A percentile compares a stretch with the other conserved stretches of the same genome.
phyloP scores from a whole-genome alignment of 495 filamentous ascomycete species.

The Tuber brumale region DNA sequence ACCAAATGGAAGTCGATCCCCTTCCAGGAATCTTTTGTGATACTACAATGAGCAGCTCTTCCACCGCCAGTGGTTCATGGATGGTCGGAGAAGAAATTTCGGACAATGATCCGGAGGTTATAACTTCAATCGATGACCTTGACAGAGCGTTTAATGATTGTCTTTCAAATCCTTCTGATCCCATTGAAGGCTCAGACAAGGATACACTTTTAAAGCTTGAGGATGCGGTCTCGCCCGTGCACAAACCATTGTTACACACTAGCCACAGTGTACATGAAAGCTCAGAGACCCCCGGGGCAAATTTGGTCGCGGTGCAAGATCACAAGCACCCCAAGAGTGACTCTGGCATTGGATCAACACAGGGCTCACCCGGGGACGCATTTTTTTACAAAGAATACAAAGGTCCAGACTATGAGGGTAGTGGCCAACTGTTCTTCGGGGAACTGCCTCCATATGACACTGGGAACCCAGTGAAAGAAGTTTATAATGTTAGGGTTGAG shows the following conservation, averaged over 20 bases:
- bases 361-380: conserved; percentile 8
- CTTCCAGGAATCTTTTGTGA: conserved; percentile 25
- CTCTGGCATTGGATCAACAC: conserved; percentile 18
- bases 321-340: conserved; percentile 9
- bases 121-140: not conserved
- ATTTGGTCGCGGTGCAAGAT: not conserved
- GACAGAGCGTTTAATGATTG: not conserved
- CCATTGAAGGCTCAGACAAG: not conserved
- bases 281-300: not conserved
- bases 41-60: not conserved
- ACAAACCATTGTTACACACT: not conserved
- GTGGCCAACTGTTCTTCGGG: not conserved
- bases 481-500: not conserved
- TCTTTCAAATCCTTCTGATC: not conserved
- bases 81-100: not conserved
- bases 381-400: not conserved
- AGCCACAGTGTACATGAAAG: not conserved
- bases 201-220: not conserved
- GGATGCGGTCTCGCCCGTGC: not conserved
- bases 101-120: not conserved
- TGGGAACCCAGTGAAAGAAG: not conserved
- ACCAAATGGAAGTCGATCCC: conserved; percentile 17
- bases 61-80: not conserved
- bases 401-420: not conserved
- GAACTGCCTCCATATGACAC: not conserved